Base-by-base conservation (phyloP, 1,284 basidiomycete genomes). In the Polyporus tsugae region DNA sequence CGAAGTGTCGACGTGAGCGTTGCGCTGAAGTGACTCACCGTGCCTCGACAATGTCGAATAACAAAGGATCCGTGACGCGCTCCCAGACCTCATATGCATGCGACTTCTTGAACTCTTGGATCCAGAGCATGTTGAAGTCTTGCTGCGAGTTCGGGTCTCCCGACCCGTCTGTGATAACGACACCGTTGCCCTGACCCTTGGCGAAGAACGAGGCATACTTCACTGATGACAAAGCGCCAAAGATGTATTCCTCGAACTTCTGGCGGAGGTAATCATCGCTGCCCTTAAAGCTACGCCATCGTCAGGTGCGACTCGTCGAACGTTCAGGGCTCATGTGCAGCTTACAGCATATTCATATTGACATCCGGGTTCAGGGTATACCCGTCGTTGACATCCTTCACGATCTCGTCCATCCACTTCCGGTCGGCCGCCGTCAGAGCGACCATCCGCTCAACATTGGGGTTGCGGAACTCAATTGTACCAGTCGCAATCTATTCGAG, bases 21-120 rank as follows among this genome's bases (percentile, higher is more conserved):
- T 36, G 10, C 35, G n/a, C 17, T 15, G 6, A 25, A 17, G 11
- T 53, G 22, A 79, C 87, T 60, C 75, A 95, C 92, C 92, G 85
- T 55, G 96, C 94, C 79, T 98, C 96, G 65, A 95, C 87, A 63
- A 98, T 93, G 78, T 98, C 96, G 77, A 98, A 98, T 22, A 98
- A 80, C 71, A 94, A 84, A 2, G 94, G 91, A 79, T 98, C 96
- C 0, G 96, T 98, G 39, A 90, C 88, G 55, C 89, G 84, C 65
- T 97, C 88, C 96, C 96, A 98, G 1, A 95, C 87, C 68, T 93
- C 90, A 77, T 90, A 96, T 0, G 95, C 95, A 70, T 91, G 88
- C 13, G 95, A 96, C 72, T 85, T 85, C 79, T 89, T 92, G 83
- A 97, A 97, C 72, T 94, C 92, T 1, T 89, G 82, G 33, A 97